phyloP scores from a whole-genome alignment of 139 green algal genomes.

The Chlamydomonas sphaeroides region DNA sequence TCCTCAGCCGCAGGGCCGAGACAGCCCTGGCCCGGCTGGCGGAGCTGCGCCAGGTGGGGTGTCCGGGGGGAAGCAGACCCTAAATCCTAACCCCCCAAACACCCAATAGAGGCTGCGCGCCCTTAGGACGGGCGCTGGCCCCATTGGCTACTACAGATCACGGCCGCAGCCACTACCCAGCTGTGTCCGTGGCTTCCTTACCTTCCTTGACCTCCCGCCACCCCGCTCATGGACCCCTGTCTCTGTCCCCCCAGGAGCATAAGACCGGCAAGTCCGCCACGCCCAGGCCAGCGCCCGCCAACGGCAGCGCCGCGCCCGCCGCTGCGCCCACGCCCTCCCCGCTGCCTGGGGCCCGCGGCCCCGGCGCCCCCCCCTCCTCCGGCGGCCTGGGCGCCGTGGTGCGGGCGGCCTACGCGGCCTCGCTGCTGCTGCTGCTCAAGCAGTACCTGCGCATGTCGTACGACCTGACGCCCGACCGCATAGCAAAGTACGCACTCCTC shows the following conservation, averaged over 20 bases:
- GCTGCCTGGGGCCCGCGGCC: background rate
- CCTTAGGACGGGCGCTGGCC: too few species aligned
- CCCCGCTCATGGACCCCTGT: too few species aligned
- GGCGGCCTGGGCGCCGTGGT: conserved; percentile 39
- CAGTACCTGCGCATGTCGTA: conserved; percentile 74
- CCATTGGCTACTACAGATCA: too few species aligned
- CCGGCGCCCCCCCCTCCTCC: background rate
- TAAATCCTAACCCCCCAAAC: too few species aligned
- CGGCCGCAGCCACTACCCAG: too few species aligned
- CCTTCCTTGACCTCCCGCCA: too few species aligned
- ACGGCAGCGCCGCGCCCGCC: too few species aligned
- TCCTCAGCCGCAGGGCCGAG: conserved; percentile 59
- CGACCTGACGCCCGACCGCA: conserved; percentile 57
- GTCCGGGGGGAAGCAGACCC: too few species aligned
- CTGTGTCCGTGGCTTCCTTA: too few species aligned
- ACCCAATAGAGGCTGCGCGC: too few species aligned
- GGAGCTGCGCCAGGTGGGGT: background rate
- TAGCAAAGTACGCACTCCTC: conserved; percentile 56
- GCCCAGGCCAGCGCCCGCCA: too few species aligned
- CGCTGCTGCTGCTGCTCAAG: conserved; percentile 81
- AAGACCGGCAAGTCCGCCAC: background rate
- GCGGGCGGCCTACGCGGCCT: conserved; percentile 63
- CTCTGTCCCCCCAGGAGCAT: too few species aligned
- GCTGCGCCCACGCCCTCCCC: background rate
- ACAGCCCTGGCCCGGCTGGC: conserved; percentile 18